Conservation (phyloP, 2,329 filamentous ascomycete species). For the Coleophoma cylindrospora region DNA sequence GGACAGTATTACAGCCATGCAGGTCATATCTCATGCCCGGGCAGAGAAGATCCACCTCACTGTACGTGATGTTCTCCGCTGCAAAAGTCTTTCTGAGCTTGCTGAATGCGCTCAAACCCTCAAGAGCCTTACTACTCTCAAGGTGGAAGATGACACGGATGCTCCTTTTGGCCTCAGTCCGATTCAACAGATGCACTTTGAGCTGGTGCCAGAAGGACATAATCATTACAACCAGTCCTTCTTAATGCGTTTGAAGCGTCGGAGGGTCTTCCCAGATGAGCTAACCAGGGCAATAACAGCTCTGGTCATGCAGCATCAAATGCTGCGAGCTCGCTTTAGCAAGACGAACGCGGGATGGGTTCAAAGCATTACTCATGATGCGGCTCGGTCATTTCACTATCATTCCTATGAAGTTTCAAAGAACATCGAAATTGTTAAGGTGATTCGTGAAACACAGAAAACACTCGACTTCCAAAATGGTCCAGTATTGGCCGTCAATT, state of each 20-base stretch:
- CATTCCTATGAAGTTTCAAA: background rate
- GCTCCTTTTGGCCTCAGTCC: background rate
- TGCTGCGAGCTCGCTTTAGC: constrained; percentile 32
- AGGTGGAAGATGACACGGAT: background rate
- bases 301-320: constrained; percentile 30
- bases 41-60: background rate
- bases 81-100: background rate
- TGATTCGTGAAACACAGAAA: constrained; percentile 24
- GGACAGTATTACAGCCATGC: constrained; percentile 38
- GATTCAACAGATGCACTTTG: background rate
- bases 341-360: constrained; percentile 25
- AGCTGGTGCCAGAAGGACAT: background rate
- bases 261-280: background rate
- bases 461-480: constrained; percentile 18
- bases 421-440: background rate
- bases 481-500: constrained; percentile 16
- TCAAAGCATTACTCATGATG: constrained; percentile 25
- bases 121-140: background rate
- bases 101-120: background rate
- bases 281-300: constrained; percentile 1
- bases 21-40: constrained; percentile 21
- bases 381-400: constrained; percentile 13
- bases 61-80: background rate
- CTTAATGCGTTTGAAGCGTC: background rate
- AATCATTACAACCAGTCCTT: background rate